phyloP scores from a whole-genome alignment of 2,329 filamentous ascomycete genomes.

The Talaromyces sp. region DNA sequence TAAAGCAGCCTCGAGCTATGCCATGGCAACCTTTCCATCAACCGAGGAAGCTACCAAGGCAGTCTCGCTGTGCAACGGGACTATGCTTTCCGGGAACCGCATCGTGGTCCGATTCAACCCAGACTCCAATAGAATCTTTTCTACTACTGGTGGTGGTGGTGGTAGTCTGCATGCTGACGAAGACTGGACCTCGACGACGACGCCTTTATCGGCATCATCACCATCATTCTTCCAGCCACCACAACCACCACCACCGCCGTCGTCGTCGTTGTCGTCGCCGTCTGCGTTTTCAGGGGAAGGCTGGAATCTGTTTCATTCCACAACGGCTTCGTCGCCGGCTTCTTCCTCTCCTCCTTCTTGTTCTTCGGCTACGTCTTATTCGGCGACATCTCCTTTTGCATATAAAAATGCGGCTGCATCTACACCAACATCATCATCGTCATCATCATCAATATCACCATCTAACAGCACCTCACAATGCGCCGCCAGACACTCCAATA shows the following conservation, averaged over 20 bases:
- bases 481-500: neutral
- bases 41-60: conserved; percentile 33
- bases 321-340: neutral
- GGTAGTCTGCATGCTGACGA: neutral
- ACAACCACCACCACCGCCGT: too few relatives aligned
- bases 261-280: neutral
- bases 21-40: conserved; percentile 26
- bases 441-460: neutral
- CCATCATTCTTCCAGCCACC: neutral
- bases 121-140: conserved; percentile 6
- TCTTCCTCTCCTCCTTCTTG: neutral
- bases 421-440: neutral
- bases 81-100: conserved; percentile 26
- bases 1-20: conserved; percentile 5
- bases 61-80: conserved; percentile 28
- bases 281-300: neutral
- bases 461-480: neutral
- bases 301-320: neutral
- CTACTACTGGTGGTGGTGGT: neutral
- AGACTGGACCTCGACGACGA: neutral
- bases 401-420: neutral
- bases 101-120: conserved; percentile 31
- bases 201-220: neutral
- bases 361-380: neutral
- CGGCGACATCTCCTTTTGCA: neutral